phyloP scores from a whole-genome alignment of 345 rosid species.

The Syzygium aqueum region DNA sequence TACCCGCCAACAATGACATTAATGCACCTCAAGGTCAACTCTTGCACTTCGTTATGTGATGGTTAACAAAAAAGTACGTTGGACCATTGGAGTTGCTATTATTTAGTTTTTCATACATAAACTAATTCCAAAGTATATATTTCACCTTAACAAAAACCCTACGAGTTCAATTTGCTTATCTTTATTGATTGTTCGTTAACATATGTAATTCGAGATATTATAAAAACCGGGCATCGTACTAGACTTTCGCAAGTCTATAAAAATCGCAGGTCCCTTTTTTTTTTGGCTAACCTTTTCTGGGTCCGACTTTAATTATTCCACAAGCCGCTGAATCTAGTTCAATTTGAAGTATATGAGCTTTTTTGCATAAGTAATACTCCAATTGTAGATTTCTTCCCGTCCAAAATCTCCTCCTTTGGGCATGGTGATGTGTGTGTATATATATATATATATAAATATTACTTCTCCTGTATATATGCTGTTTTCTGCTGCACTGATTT shows the following conservation, averaged over 20 bases:
- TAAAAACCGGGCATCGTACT: not conserved
- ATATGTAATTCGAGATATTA: not conserved
- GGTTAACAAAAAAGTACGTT: not conserved
- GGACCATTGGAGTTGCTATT: not conserved
- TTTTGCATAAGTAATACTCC: not conserved
- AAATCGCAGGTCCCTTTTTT: not conserved
- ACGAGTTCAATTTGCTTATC: not conserved
- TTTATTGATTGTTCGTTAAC: not conserved
- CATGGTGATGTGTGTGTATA: not conserved
- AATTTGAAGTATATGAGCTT: not conserved
- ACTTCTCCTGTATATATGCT: not conserved
- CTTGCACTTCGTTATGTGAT: not conserved
- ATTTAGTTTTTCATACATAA: not conserved
- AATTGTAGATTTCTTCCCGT: not conserved
- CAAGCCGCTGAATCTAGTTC: not conserved
- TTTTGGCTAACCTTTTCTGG: not conserved
- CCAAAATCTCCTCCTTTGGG: not conserved
- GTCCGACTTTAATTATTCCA: not conserved
- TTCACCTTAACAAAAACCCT: not conserved
- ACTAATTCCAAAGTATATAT: not conserved
- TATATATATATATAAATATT: too few species aligned
- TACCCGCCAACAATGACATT: not conserved
- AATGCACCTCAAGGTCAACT: not conserved
- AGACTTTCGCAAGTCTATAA: not conserved
- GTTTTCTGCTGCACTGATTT: not conserved